Percentiles rank a stretch among this genome's conserved stretches.
These are phyloP conservation scores for Fusarium phyllophilum DNA, from an alignment of 2,329 filamentous ascomycete species.

Conservation along the genomic window DNA sequence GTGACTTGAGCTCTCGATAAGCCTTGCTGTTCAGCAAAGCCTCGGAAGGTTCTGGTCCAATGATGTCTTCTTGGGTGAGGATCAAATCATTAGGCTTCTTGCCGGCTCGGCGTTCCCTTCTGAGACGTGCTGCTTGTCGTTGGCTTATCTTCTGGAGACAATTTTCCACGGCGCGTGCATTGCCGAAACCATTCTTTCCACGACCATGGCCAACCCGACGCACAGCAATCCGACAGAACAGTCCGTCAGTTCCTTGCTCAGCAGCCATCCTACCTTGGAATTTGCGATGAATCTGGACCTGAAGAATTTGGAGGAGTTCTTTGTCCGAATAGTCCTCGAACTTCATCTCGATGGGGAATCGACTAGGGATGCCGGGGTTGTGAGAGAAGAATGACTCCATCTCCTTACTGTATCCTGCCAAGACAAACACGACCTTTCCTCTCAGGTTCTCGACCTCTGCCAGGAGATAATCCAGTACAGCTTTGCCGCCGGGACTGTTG, in stretches of 20 bases:
- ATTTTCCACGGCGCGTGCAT: slow-evolving; percentile 77
- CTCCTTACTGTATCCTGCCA: slow-evolving; percentile 77
- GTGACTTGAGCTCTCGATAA: slow-evolving; percentile 65
- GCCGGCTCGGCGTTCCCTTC: slow-evolving; percentile 55
- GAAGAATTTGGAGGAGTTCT: slow-evolving; percentile 72
- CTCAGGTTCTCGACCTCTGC: slow-evolving; percentile 77
- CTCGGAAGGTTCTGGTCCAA: slow-evolving; percentile 72
- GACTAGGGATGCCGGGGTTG: slow-evolving; percentile 75
- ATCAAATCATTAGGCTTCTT: slow-evolving; percentile 64
- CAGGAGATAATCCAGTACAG: slow-evolving; percentile 76
- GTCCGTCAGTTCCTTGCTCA: slow-evolving; percentile 66
- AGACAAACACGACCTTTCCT: slow-evolving; percentile 75
- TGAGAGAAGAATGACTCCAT: slow-evolving; percentile 83
- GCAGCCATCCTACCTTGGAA: slow-evolving; percentile 67
- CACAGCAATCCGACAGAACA: slow-evolving; percentile 72
- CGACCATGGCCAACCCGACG: slow-evolving; percentile 70
- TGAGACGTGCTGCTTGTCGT: slow-evolving; percentile 68
- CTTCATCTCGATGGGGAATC: slow-evolving; percentile 72
- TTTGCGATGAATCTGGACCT: slow-evolving; percentile 61
- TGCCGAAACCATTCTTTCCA: slow-evolving; percentile 75
- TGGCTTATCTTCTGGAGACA: slow-evolving; percentile 61
- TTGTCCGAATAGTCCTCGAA: slow-evolving; percentile 76
- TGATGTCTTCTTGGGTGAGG: slow-evolving; percentile 73
- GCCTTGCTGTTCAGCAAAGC: slow-evolving; percentile 63
- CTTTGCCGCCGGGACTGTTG: slow-evolving; percentile 65